Base-by-base conservation (phyloP, 2,329 filamentous ascomycete genomes). In the Bipolaris gigantea region DNA sequence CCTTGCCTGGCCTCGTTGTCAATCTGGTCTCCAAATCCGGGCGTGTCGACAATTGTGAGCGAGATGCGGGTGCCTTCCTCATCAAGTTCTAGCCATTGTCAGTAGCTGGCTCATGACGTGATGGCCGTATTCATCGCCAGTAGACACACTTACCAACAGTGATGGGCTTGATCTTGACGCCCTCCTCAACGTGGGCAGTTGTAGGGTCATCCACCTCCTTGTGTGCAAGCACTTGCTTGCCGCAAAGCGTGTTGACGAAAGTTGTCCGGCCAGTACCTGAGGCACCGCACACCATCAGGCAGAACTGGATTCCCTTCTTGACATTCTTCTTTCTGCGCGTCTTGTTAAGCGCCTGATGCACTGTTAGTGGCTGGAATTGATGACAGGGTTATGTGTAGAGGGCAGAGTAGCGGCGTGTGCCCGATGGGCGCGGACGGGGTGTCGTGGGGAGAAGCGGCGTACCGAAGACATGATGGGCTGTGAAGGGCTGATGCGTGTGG, bases 251-350 rank as follows among this genome's bases (percentile, higher is more conserved):
- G 84, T 99, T 99, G 79, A 99, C 94, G 73, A 99, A 99, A 72
- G 94, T 99, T 63, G 94, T 99, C 76, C 94, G 90, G 74, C 94
- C 94, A 79, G 94, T 97, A 79, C 94, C 94, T 70, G 93, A 97
- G 76, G 94, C 94, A 82, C 94, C 94, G 77, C 94, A 97, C 73
- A 99, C 94, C 94, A 99, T 99, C 85, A 99, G 81, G 79, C 92
- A 97, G 83, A 99, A 99, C 84, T 99, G 94, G 75, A 99, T 97
- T 76, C 94, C 94, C 86, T 97, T 97, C 89, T 97, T 97, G 82
- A 99, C 93, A 85, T 99, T 97, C 90, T 99, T 99, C 93, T 99
- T 99, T 80, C 91, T 89, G 81, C 94, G 92, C 77, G 97, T 92
- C 89, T 96, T 67, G 80, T 96, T 67, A 80, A 95, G 71, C 57